Conservation (phyloP, 2,329 filamentous ascomycete genomes). For the Cladosporium sp. region DNA sequence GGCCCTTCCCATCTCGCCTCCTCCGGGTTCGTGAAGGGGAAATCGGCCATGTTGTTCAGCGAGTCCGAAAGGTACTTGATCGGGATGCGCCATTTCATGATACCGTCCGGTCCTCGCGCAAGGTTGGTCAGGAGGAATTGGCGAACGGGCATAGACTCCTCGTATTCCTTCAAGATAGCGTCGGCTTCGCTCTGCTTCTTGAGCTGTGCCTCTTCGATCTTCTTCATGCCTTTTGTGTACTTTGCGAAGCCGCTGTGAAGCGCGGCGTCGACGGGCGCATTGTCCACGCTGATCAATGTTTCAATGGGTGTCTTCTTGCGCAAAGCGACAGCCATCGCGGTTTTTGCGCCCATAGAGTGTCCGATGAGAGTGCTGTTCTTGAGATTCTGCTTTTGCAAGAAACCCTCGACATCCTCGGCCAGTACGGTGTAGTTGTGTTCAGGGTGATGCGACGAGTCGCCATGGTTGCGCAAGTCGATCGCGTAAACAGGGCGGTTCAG, state of each 20-base stretch:
- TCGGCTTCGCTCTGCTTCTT: constrained; percentile 74
- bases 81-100: constrained; percentile 74
- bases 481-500: constrained; percentile 77
- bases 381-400: constrained; percentile 69
- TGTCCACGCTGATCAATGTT: constrained; percentile 80
- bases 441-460: constrained; percentile 74
- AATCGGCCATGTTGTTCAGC: constrained; percentile 76
- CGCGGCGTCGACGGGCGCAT: constrained; percentile 78
- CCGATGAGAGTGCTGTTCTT: constrained; percentile 73
- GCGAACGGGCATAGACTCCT: constrained; percentile 69
- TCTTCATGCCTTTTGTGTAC: constrained; percentile 81
- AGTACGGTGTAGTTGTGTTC: constrained; percentile 77
- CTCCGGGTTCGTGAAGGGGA: constrained; percentile 76
- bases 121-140: constrained; percentile 92
- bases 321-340: constrained; percentile 82
- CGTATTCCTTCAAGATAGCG: constrained; percentile 69
- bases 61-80: constrained; percentile 64
- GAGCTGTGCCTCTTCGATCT: constrained; percentile 66
- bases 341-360: constrained; percentile 96
- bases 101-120: constrained; percentile 51
- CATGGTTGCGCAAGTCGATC: constrained; percentile 88
- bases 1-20: constrained; percentile 67
- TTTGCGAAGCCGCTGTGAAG: constrained; percentile 70
- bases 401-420: constrained; percentile 76
- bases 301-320: constrained; percentile 62